These are phyloP conservation scores for Gossypium longicalyx DNA, from an alignment of 345 rosid species.

Conservation along the genomic window DNA sequence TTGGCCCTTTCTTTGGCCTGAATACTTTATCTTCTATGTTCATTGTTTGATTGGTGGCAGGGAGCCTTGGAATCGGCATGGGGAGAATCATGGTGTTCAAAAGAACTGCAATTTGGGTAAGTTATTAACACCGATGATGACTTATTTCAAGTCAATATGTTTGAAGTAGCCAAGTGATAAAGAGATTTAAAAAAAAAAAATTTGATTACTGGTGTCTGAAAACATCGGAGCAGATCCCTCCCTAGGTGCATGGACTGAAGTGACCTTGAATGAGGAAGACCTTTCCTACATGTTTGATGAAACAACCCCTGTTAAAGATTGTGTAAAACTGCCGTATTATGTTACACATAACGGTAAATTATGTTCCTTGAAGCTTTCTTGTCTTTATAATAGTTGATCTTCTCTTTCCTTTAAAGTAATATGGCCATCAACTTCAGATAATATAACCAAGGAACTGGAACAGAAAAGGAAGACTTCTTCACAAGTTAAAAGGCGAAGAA, in stretches of 20 bases:
- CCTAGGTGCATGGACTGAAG: constrained; percentile 39
- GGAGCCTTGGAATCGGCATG: constrained; percentile 40
- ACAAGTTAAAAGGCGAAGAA: constrained; percentile 79
- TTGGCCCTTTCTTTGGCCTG: constrained; percentile 5
- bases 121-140: neutral
- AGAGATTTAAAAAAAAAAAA: neutral
- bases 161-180: neutral
- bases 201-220: neutral
- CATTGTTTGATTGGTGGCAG: constrained; percentile 23
- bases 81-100: constrained; percentile 25
- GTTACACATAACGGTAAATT: constrained; percentile 38
- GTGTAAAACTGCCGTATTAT: constrained; percentile 61
- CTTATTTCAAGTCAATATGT: neutral
- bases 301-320: constrained; percentile 82
- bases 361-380: constrained; percentile 9
- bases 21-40: neutral
- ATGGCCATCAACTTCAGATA: constrained; percentile 33
- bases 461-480: constrained; percentile 39
- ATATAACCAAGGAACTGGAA: constrained; percentile 41
- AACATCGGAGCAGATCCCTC: constrained; percentile 6
- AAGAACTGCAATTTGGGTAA: constrained; percentile 37
- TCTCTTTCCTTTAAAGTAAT: constrained; percentile 15
- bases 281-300: constrained; percentile 75
- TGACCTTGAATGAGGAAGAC: constrained; percentile 65
- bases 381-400: neutral